Percentiles rank a stretch among this genome's conserved stretches.
Conservation (phyloP, 495 filamentous ascomycete species). For the Tuber borchii region DNA sequence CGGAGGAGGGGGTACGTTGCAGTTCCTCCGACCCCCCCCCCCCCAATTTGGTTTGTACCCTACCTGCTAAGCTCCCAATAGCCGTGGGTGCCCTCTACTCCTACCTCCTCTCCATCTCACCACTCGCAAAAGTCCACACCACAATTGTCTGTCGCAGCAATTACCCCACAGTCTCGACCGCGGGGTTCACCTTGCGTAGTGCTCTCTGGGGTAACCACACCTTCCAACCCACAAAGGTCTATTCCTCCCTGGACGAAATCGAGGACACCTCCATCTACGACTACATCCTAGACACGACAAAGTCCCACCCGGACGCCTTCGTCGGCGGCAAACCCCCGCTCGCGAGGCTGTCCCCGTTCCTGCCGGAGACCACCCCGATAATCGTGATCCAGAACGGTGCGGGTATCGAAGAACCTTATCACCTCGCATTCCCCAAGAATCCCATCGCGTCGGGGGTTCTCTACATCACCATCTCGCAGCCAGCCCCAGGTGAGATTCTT, state of each 20-base stretch:
- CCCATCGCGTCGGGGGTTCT: conserved; percentile 51
- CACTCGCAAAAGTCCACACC: conserved; percentile 14
- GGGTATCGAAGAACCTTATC: conserved; percentile 55
- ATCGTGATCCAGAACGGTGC: conserved; percentile 59
- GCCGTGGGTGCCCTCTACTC: conserved; percentile 36
- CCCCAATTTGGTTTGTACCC: background rate
- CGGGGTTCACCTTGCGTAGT: conserved; percentile 27
- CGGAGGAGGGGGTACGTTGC: conserved; percentile 17
- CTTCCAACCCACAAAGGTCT: conserved; percentile 20
- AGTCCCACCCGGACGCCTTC: conserved; percentile 49
- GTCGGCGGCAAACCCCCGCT: conserved; percentile 48
- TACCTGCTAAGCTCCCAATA: background rate
- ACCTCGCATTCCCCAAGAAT: conserved; percentile 50
- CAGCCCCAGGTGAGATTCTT: conserved; percentile 45
- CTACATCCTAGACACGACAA: conserved; percentile 56
- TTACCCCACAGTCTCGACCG: conserved; percentile 16
- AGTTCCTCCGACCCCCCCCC: background rate
- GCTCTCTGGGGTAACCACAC: conserved; percentile 17
- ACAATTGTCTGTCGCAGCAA: conserved; percentile 32
- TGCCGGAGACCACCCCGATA: conserved; percentile 49
- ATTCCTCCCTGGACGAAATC: conserved; percentile 8
- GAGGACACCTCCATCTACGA: conserved; percentile 46
- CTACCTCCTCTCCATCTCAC: conserved; percentile 24
- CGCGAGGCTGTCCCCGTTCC: conserved; percentile 53
- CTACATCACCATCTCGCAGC: conserved; percentile 50